These are phyloP conservation scores for Colletotrichum plurivorum DNA, from an alignment of 2,329 filamentous ascomycete genomes.

Conservation along the genomic window DNA sequence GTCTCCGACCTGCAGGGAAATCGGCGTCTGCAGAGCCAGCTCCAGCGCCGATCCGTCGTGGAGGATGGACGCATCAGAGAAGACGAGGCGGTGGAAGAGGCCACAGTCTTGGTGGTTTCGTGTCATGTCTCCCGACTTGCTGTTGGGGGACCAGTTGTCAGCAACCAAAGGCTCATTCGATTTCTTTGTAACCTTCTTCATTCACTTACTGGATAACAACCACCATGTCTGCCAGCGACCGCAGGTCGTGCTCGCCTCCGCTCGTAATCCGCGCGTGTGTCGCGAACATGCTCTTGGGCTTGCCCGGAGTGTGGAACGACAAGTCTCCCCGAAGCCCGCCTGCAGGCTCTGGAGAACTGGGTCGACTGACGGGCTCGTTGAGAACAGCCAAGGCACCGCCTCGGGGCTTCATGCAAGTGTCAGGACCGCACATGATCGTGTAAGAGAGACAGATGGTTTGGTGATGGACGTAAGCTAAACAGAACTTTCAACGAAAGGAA, in stretches of 20 bases:
- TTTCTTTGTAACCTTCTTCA: neutral
- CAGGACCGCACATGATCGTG: conserved; percentile 60
- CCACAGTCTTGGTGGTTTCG: conserved; percentile 57
- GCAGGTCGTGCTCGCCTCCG: conserved; percentile 25
- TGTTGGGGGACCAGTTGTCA: conserved; percentile 36
- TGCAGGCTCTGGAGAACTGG: neutral
- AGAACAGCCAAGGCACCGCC: conserved; percentile 64
- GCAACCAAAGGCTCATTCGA: too few relatives aligned
- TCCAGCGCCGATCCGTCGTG: conserved; percentile 46
- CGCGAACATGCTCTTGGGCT: conserved; percentile 53
- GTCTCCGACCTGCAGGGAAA: conserved; percentile 60
- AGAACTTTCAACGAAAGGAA: too few relatives aligned
- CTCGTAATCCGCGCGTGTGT: conserved; percentile 60
- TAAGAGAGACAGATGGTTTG: too few relatives aligned
- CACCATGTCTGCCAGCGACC: conserved; percentile 45
- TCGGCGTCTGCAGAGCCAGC: conserved; percentile 52
- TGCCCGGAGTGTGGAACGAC: conserved; percentile 59
- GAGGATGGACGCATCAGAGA: conserved; percentile 43
- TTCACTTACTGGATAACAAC: conserved; percentile 61
- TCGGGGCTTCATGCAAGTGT: conserved; percentile 55
- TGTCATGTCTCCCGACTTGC: conserved; percentile 60
- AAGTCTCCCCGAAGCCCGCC: conserved; percentile 53
- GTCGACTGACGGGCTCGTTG: conserved; percentile 42
- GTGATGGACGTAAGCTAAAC: too few relatives aligned
- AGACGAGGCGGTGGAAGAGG: conserved; percentile 55